Base-by-base conservation (phyloP, 495 filamentous ascomycete genomes). In the Hypoxylon subgilvum region DNA sequence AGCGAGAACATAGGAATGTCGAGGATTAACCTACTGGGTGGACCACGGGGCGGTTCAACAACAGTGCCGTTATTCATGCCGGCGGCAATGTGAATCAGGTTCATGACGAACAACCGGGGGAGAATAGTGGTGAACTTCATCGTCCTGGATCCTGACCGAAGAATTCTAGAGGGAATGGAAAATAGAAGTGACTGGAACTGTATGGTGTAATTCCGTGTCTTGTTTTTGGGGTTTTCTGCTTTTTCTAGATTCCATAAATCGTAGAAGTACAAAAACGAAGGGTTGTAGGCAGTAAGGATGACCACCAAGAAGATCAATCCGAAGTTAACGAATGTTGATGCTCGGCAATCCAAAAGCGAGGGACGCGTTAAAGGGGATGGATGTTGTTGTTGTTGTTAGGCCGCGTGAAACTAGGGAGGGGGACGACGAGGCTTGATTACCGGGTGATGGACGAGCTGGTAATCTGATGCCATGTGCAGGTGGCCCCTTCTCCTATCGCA, bases 231-330 rank as follows among this genome's bases (percentile, higher is more conserved):
- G 47, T 57, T 57, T 67, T 50, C 45, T 65, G 45, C 48, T 58
- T 49, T n/a, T 52, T 53, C 48, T 32, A 32, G 67, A 65, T 61
- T 45, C 50, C 55, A 55, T 62, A 69, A 69, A 65, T 51, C 60
- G 43, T 57, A 61, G 27, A 46, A 45, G 43, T 57, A 61, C 34
- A 46, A 45, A 69, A 64, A 45, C 56, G 60, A 65, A 58, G 27
- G 66, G 49, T 38, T 55, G 31, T 34, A 13, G 14, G 50, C 52
- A 39, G 48, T 57, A 69, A 67, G 57, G 64, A 67, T 69, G 58
- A 60, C 53, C 60, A 67, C 67, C 64, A 69, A 69, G 41, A 69
- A 67, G 48, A 63, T 57, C 67, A 60, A 57, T 40, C 53, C 64
- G 47, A 57, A 38, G 32, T 39, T 40, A 58, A 62, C 57, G 61